Conservation (phyloP, 257 asterid species). For the Solanum dulcamara region DNA sequence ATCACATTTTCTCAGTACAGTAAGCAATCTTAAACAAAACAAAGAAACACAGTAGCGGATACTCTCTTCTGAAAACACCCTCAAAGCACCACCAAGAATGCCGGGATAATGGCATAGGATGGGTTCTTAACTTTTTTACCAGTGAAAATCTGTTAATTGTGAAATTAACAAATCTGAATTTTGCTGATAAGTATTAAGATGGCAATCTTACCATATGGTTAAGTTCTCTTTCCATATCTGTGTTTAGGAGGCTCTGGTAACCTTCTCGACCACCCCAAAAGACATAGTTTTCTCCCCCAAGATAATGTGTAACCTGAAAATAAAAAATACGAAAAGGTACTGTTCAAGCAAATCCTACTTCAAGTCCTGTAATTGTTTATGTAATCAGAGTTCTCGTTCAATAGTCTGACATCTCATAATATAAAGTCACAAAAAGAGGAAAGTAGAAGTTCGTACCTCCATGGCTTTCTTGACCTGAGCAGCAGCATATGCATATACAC, state of each 20-base stretch:
- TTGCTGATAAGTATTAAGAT: neutral
- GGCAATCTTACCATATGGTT: slow-evolving; percentile 60
- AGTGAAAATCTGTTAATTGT: neutral
- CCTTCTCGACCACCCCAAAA: slow-evolving; percentile 99
- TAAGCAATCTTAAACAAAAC: neutral
- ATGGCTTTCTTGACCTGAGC: slow-evolving; percentile 98
- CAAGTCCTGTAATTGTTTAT: neutral
- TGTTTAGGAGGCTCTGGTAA: slow-evolving; percentile 85
- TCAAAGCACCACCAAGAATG: neutral
- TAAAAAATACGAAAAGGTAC: neutral
- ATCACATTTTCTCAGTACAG: neutral
- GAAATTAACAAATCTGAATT: neutral
- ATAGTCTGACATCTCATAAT: neutral
- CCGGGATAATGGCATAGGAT: neutral
- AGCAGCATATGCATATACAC: slow-evolving; percentile 65
- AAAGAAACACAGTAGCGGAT: neutral
- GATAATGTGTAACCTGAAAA: slow-evolving; percentile 81
- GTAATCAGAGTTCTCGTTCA: neutral
- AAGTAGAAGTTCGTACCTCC: slow-evolving; percentile 40
- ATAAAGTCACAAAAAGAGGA: neutral
- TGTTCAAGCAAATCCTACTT: neutral
- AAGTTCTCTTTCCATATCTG: slow-evolving; percentile 95
- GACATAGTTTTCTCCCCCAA: slow-evolving; percentile 95
- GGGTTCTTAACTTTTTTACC: neutral
- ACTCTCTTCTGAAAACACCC: neutral